These are phyloP conservation scores for Metarhizium humberi DNA, from an alignment of 2,329 filamentous ascomycete genomes.

Conservation along the genomic window DNA sequence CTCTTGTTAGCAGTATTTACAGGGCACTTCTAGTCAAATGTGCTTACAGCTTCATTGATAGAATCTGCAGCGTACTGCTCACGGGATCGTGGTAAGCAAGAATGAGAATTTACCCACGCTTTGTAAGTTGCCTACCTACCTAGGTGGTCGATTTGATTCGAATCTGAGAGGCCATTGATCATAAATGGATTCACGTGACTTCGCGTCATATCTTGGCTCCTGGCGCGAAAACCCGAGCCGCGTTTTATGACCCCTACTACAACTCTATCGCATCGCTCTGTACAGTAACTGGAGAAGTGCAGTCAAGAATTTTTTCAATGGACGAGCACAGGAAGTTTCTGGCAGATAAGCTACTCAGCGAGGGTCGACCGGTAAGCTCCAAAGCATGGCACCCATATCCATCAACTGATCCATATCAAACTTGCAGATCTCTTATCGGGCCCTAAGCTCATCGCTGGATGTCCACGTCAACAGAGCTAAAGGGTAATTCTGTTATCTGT, in stretches of 20 bases:
- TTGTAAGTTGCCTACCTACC: too few relatives aligned
- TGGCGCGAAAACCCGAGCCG: not conserved
- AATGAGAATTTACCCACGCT: not conserved
- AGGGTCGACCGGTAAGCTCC: constrained; percentile 57
- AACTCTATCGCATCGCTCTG: not conserved
- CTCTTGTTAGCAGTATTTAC: not conserved
- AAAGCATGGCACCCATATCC: not conserved
- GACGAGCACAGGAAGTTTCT: constrained; percentile 63
- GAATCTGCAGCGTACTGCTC: too few relatives aligned
- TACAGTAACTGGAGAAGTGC: not conserved
- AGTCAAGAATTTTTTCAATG: constrained; percentile 26
- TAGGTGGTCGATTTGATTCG: too few relatives aligned
- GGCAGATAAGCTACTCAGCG: constrained; percentile 65
- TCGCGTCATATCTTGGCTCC: constrained; percentile 16
- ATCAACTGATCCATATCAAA: not conserved
- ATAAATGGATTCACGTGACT: constrained; percentile 22
- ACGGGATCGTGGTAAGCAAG: too few relatives aligned
- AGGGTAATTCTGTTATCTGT: constrained; percentile 43
- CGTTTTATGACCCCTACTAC: not conserved
- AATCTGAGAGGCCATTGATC: not conserved
- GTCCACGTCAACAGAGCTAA: constrained; percentile 84
- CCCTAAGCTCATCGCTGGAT: constrained; percentile 72
- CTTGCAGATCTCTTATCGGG: constrained; percentile 72
- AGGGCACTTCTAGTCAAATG: not conserved
- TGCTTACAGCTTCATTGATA: too few relatives aligned